A percentile compares a stretch with the other conserved stretches of the same genome.
These are phyloP conservation scores for Tylopilus sp. DNA, from an alignment of 768 basidiomycete genomes.

Conservation along the genomic window DNA sequence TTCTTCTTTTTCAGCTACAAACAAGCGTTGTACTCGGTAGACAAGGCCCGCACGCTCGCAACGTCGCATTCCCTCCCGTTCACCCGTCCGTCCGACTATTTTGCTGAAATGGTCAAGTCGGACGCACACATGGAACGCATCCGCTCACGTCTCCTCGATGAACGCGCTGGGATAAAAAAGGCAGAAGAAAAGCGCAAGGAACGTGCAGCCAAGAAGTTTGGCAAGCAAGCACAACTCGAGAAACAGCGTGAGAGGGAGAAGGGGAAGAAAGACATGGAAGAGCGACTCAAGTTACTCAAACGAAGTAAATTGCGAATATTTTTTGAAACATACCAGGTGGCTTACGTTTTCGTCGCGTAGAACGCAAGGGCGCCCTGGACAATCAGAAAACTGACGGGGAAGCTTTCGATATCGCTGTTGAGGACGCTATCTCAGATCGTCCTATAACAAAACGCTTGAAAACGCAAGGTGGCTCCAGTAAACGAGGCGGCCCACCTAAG, in stretches of 20 bases:
- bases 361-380: slow-evolving; percentile 81
- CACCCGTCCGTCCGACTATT: slow-evolving; percentile 90
- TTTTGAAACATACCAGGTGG: background rate
- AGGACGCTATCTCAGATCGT: slow-evolving; percentile 79
- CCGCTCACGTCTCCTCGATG: slow-evolving; percentile 85
- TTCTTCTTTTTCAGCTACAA: slow-evolving; percentile 69
- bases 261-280: slow-evolving; percentile 90
- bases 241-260: slow-evolving; percentile 87
- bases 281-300: slow-evolving; percentile 81
- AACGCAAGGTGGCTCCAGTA: slow-evolving; percentile 21
- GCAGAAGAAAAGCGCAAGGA: slow-evolving; percentile 89
- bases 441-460: slow-evolving; percentile 57
- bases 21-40: slow-evolving; percentile 85
- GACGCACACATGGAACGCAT: slow-evolving; percentile 98
- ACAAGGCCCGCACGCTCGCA: slow-evolving; percentile 73
- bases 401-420: slow-evolving; percentile 86
- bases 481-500: slow-evolving; percentile 34
- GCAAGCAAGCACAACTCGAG: slow-evolving; percentile 95
- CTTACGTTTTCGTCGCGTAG: slow-evolving; percentile 37
- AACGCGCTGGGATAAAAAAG: slow-evolving; percentile 83
- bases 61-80: slow-evolving; percentile 77
- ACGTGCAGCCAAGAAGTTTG: slow-evolving; percentile 95
- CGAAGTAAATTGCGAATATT: slow-evolving; percentile 52
- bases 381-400: slow-evolving; percentile 50
- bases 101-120: slow-evolving; percentile 98